Evolutionary conservation across 2,329 filamentous ascomycete species (phyloP), one percentile per base, ranked within the genome.

Genomic region (Scedosporium aurantiacum): DNA sequence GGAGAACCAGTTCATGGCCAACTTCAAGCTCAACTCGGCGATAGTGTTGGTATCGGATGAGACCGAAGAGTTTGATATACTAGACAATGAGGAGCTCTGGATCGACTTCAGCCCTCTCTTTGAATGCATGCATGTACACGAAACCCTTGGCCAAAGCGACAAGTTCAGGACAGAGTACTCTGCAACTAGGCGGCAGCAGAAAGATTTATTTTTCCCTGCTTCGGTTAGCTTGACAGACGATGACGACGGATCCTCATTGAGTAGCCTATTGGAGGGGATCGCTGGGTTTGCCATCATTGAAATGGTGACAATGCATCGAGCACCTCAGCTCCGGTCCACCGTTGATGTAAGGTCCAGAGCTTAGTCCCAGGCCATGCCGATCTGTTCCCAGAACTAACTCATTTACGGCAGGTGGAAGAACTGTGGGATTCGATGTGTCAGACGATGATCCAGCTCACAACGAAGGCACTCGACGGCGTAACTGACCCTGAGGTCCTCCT

Each of bases 341-440:
- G 84, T 89, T 66, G 94, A 99, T 76, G 92, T 93, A 72, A 72
- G 73, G 84, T 69, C 10, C 32, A 8, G 32, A 37, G 32, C 32
- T 37, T 37, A 12, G 32, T n/a, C n/a, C n/a, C n/a, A n/a, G n/a
- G n/a, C 10, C 23, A 14, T 1, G 12, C 27, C n/a, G 25, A 10
- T 16, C n/a, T 14, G 5, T 32, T 27, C 23, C 25, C 27, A n/a
- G 18, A 2, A 7, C 54, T 23, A 18, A 18, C 45, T 23, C 45
- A 12, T 12, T 37, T 37, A 32, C 10, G 3, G 3, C 45, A 92
- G 89, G 86, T 97, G n/a, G 93, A 99, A 70, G 94, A 97, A 73
- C 78, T 99, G 2, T 99, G 94, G 94, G 93, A 97, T 68, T 97
- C 92, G 0, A 94, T 97, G 90, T 97, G 93, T 70, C 90, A 92